These are phyloP conservation scores for Xylaria sp. DNA, from an alignment of 495 filamentous ascomycete genomes.

Conservation along the genomic window DNA sequence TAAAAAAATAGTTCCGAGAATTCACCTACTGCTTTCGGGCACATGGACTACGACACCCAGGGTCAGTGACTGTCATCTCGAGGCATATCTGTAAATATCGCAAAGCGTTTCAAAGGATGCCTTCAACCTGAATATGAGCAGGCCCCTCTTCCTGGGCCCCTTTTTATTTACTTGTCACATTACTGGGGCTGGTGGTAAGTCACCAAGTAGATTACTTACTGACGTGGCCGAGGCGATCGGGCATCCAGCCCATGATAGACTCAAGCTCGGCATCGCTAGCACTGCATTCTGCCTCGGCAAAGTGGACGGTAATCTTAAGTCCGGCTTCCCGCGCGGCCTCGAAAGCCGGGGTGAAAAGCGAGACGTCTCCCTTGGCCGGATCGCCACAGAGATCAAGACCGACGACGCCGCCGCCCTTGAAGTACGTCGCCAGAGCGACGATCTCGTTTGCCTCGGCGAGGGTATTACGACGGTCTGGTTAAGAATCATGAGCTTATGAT, in stretches of 20 bases:
- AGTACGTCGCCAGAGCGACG: constrained; percentile 67
- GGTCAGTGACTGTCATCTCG: neutral
- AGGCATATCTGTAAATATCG: neutral
- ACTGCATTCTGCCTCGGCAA: constrained; percentile 69
- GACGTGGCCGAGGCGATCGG: constrained; percentile 80
- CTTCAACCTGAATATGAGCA: neutral
- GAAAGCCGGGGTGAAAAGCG: constrained; percentile 63
- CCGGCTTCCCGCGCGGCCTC: constrained; percentile 56
- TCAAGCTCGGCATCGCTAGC: constrained; percentile 63
- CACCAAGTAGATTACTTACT: constrained; percentile 34
- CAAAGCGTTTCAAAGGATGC: neutral
- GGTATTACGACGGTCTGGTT: constrained; percentile 69
- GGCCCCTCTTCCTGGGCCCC: neutral
- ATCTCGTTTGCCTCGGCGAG: constrained; percentile 62
- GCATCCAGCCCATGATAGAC: constrained; percentile 67
- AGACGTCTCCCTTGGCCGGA: constrained; percentile 67
- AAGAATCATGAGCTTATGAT: neutral
- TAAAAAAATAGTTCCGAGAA: too few species aligned
- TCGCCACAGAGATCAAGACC: constrained; percentile 85
- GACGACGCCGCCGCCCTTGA: constrained; percentile 66
- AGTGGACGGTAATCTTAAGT: constrained; percentile 76
- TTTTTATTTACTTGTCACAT: neutral
- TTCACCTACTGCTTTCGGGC: constrained; percentile 56
- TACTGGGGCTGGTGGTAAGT: neutral
- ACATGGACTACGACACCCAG: constrained; percentile 58